Conservation (phyloP, 1,284 basidiomycete genomes). For the Erythrobasidium hasegawianum region DNA sequence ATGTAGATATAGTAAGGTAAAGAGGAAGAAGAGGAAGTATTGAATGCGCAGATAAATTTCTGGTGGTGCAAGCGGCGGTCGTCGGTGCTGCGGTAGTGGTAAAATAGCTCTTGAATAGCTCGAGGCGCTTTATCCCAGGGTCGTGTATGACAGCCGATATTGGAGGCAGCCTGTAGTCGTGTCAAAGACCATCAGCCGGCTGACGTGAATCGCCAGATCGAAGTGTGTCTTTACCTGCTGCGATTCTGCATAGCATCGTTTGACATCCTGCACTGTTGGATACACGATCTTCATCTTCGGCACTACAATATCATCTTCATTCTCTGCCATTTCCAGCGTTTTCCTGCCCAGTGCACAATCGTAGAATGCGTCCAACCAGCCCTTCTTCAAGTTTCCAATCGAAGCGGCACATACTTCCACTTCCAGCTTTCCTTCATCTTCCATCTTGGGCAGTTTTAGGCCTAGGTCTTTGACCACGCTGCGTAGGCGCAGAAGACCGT, state of each 20-base stretch:
- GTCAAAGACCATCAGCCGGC: too few species aligned
- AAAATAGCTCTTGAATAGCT: constrained; percentile 29
- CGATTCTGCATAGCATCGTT: constrained; percentile 20
- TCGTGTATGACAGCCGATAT: constrained; percentile 33
- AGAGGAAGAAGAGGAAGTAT: background rate
- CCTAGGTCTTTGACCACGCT: constrained; percentile 8
- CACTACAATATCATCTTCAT: background rate
- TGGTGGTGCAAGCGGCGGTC: constrained; percentile 34
- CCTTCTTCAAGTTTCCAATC: constrained; percentile 14
- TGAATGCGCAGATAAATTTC: constrained; percentile 32
- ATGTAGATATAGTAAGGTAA: constrained; percentile 30
- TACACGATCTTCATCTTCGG: constrained; percentile 34
- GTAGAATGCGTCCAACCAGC: constrained; percentile 25
- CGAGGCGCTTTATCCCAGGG: background rate
- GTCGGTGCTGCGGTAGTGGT: constrained; percentile 35
- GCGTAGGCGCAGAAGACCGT: constrained; percentile 29
- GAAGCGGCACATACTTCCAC: constrained; percentile 35
- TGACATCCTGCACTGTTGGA: constrained; percentile 31
- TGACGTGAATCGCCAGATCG: too few species aligned
- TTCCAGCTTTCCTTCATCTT: background rate
- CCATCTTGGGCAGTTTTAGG: background rate
- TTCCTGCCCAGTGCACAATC: constrained; percentile 27
- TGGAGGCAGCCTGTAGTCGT: constrained; percentile 1
- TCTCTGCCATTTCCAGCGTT: background rate
- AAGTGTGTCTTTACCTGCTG: constrained; percentile 6